Base-by-base conservation (phyloP, 768 basidiomycete genomes). In the Suillus bovinus region DNA sequence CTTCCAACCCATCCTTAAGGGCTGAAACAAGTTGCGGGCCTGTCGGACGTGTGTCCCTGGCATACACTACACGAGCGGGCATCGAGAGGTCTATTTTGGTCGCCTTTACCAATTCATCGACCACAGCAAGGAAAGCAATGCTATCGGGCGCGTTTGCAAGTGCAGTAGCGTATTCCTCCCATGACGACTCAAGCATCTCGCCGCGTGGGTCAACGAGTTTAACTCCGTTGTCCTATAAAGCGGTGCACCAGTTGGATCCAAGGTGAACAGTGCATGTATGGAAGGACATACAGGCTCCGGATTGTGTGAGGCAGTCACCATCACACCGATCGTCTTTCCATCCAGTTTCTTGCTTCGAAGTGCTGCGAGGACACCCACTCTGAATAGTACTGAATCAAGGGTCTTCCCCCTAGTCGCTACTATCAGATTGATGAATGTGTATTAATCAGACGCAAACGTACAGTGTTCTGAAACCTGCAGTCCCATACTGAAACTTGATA, bases 251-350 rank as follows among this genome's bases (percentile, higher is more conserved):
- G 60, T 62, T 54, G 42, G 13, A 31, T 46, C 42, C 17, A 22
- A 44, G 61, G 14, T 33, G 42, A 31, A 29, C 36, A 34, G 59
- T 56, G 55, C 46, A 59, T 4, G 33, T 3, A 57, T 54, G 64
- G 64, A 41, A 49, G 57, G n/a, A 71, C 84, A 66, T 70, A 95
- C 96, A 71, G 86, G 83, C 72, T 96, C 96, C n/a, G 97, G 96
- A 74, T 99, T 99, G 77, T 99, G 97, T n/a, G 94, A 96, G 3
- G 97, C 97, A 41, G 97, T 99, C 72, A 99, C 89, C 97, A 99
- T 99, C 24, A 99, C 93, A 17, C 97, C 97, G 68, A 99, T 91
- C 29, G 88, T 89, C 72, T 88, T 90, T 31, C 97, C 94, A 71
- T 90, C 89, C n/a, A 95, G 82, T 65, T 86, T 88, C 80, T 90